Conservation (phyloP, 1,284 basidiomycete species). For the Puccinia hordei region DNA sequence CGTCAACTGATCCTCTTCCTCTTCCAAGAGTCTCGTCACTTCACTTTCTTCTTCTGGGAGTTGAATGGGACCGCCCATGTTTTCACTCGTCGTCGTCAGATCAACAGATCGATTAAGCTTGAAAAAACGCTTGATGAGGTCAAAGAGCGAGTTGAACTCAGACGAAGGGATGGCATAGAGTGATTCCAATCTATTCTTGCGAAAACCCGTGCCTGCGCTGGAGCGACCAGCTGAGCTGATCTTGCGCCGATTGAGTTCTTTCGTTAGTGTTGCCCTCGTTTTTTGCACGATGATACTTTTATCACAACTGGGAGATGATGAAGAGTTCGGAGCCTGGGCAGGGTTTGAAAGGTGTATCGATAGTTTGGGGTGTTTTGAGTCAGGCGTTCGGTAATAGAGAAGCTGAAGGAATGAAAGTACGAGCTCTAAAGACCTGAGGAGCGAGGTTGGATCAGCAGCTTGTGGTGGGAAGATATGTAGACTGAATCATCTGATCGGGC, state of each 20-base stretch:
- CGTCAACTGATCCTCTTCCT: slow-evolving; percentile 30
- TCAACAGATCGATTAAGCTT: neutral
- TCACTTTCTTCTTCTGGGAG: slow-evolving; percentile 43
- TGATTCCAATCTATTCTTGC: slow-evolving; percentile 39
- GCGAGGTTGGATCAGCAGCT: neutral
- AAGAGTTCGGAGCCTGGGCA: neutral
- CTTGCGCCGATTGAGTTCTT: slow-evolving; percentile 46
- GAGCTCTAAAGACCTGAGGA: slow-evolving; percentile 28
- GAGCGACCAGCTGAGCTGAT: slow-evolving; percentile 24
- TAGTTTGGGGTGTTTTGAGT: slow-evolving; percentile 28
- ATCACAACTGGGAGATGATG: neutral
- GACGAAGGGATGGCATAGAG: slow-evolving; percentile 34
- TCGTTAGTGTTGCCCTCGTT: slow-evolving; percentile 26
- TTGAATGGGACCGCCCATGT: neutral
- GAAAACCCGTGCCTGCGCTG: neutral
- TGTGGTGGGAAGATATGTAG: too few relatives aligned
- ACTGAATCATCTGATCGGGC: neutral
- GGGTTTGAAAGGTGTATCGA: slow-evolving; percentile 38
- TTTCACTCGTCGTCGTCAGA: neutral
- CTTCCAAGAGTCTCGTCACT: slow-evolving; percentile 32
- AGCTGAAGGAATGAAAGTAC: slow-evolving; percentile 41
- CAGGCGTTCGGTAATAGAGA: slow-evolving; percentile 19
- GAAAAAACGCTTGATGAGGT: slow-evolving; percentile 37
- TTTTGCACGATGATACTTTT: slow-evolving; percentile 27
- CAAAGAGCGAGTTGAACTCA: slow-evolving; percentile 37